Evolutionary conservation across 257 asterid species (phyloP), one percentile per base, ranked within the genome.

Genomic region (Solanum chaucha): DNA sequence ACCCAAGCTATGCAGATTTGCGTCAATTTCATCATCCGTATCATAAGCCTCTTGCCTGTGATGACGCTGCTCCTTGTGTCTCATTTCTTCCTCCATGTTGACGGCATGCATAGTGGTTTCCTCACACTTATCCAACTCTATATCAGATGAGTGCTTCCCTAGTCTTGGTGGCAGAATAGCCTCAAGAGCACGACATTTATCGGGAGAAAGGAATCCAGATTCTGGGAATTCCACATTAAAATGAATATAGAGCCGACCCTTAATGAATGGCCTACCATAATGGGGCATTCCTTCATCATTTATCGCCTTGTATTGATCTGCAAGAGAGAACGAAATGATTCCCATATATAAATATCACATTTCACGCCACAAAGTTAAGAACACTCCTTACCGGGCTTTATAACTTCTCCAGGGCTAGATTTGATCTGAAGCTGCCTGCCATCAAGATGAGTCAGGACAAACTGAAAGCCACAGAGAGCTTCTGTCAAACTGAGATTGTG

Each of bases 211-310:
- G 24, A 15, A 40, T 24, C 88, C 91, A 12, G 91, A 85, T 35
- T 85, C 88, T 32, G 93, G 93, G 36, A 91, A 91, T 65, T 84
- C 90, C 83, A 91, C 90, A 26, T 84, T 89, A 72, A 88, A 91
- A 87, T 90, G 91, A 67, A 90, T 87, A 24, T 85, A 86, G 20
- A 90, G 87, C 44, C 85, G 71, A 55, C 90, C 92, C 86, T 85
- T 89, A 81, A 88, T 89, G 88, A 91, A 89, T n/a, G 87, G 85
- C 90, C 89, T 91, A 32, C 83, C 87, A 72, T 88, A 84, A 15
- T 81, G 87, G 44, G 93, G 93, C 93, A 91, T 91, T 70, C 93
- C 93, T 74, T 91, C 93, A 14, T 89, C 90, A 68, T 87, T 83
- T 72, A 91, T 89, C n/a, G 92, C 92, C 90, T 91, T 91, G 75